Conservation (phyloP, 2,329 filamentous ascomycete species). For the Rhinocladiella similis region DNA sequence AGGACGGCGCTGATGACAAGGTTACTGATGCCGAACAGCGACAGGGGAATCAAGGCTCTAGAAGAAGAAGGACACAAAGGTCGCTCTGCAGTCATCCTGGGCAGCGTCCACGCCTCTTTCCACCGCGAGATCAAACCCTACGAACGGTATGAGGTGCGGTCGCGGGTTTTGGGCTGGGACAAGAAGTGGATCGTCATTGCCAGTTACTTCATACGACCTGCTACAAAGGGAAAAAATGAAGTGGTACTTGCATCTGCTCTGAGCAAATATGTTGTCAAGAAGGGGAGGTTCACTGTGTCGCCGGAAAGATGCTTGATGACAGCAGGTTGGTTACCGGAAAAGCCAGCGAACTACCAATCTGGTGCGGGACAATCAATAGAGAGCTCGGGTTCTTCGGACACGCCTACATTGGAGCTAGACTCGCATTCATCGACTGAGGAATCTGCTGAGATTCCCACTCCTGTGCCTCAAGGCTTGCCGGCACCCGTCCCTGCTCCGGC, state of each 20-base stretch:
- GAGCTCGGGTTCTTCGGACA: slow-evolving; percentile 11
- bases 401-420: not conserved
- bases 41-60: slow-evolving; percentile 47
- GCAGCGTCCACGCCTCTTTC: slow-evolving; percentile 72
- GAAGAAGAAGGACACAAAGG: slow-evolving; percentile 48
- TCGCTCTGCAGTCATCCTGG: slow-evolving; percentile 64
- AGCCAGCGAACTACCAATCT: slow-evolving; percentile 58
- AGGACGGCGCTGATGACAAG: slow-evolving; percentile 78
- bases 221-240: slow-evolving; percentile 45
- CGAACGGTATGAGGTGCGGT: slow-evolving; percentile 72
- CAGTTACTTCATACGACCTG: slow-evolving; percentile 66
- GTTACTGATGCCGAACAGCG: slow-evolving; percentile 61
- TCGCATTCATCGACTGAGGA: slow-evolving; percentile 2
- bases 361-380: slow-evolving; percentile 3
- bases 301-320: slow-evolving; percentile 73
- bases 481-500: slow-evolving; percentile 12
- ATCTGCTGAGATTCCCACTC: slow-evolving; percentile 7
- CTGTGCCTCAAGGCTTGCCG: slow-evolving; percentile 14
- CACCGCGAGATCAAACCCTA: slow-evolving; percentile 71
- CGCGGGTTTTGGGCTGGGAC: slow-evolving; percentile 71
- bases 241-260: slow-evolving; percentile 70
- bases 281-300: slow-evolving; percentile 78
- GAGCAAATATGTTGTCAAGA: slow-evolving; percentile 81
- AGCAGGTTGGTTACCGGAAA: slow-evolving; percentile 71
- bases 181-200: slow-evolving; percentile 79